phyloP scores from a whole-genome alignment of 1,284 basidiomycete genomes.

The Somion occarium region DNA sequence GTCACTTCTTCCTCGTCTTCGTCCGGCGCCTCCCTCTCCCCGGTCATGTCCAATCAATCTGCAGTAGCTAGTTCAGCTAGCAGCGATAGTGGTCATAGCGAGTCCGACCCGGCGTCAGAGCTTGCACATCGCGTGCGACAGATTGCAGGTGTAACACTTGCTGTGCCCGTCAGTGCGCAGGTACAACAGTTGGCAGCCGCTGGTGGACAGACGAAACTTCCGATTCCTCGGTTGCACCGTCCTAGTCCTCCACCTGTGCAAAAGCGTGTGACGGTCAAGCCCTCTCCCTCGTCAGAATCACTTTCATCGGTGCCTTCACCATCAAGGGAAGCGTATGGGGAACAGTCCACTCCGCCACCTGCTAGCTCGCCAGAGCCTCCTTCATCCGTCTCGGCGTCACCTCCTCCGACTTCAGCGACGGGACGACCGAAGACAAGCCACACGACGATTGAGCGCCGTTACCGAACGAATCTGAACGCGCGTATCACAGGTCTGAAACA shows the following conservation, averaged over 20 bases:
- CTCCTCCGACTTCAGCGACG: slow-evolving; percentile 23
- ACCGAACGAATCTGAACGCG: slow-evolving; percentile 87
- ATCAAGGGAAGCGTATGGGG: slow-evolving; percentile 16
- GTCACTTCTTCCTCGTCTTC: slow-evolving; percentile 29
- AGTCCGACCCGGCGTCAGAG: slow-evolving; percentile 41
- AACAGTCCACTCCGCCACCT: slow-evolving; percentile 15
- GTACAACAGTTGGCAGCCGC: slow-evolving; percentile 28
- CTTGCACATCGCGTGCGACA: slow-evolving; percentile 56
- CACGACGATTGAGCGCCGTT: slow-evolving; percentile 87
- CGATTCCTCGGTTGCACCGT: slow-evolving; percentile 31
- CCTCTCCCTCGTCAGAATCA: slow-evolving; percentile 29
- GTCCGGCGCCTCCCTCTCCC: slow-evolving; percentile 29
- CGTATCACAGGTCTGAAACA: slow-evolving; percentile 79
- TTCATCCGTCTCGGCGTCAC: slow-evolving; percentile 16
- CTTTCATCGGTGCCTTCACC: slow-evolving; percentile 29
- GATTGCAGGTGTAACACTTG: slow-evolving; percentile 56
- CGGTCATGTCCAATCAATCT: slow-evolving; percentile 16
- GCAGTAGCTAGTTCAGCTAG: slow-evolving; percentile 19
- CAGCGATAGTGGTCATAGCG: slow-evolving; percentile 20
- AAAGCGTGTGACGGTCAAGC: slow-evolving; percentile 21
- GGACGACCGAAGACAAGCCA: slow-evolving; percentile 80
- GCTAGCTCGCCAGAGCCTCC: slow-evolving; percentile 16
- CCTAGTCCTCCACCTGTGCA: slow-evolving; percentile 16
- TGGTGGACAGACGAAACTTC: slow-evolving; percentile 27
- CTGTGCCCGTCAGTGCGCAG: slow-evolving; percentile 43